Percentiles rank a stretch among this genome's conserved stretches.
These are phyloP conservation scores for Zizania latifolia DNA, from an alignment of 176 grass and related monocot species.

Conservation along the genomic window DNA sequence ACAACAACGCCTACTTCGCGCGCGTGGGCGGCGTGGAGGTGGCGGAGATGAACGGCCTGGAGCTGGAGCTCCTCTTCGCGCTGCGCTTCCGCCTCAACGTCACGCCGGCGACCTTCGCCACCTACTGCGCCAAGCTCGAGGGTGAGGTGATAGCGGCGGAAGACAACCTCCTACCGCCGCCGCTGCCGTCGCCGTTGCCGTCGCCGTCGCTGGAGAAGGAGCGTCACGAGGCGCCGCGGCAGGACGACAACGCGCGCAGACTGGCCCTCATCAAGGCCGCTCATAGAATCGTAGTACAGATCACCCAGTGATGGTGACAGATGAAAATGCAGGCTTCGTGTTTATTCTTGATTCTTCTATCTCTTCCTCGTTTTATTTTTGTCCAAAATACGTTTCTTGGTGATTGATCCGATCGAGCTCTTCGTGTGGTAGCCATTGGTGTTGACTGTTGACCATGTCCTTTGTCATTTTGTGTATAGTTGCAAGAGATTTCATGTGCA, in stretches of 20 bases:
- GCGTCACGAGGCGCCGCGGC: too few species aligned
- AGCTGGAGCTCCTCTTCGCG: slow-evolving; percentile 63
- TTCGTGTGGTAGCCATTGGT: too few species aligned
- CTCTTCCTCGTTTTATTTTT: not conserved
- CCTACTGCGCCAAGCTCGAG: slow-evolving; percentile 56
- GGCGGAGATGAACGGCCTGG: slow-evolving; percentile 67
- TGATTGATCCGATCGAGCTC: not conserved
- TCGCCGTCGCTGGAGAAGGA: not conserved
- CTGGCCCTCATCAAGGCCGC: not conserved
- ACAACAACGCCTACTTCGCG: slow-evolving; percentile 77
- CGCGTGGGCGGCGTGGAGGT: slow-evolving; percentile 52
- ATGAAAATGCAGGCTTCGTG: too few species aligned
- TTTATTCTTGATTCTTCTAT: not conserved
- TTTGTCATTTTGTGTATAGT: not conserved
- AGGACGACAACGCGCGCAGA: not conserved
- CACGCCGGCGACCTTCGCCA: slow-evolving; percentile 45
- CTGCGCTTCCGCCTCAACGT: slow-evolving; percentile 66
- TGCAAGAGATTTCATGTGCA: too few species aligned
- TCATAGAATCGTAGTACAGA: not conserved
- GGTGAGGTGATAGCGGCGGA: slow-evolving; percentile 25
- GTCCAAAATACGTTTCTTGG: not conserved
- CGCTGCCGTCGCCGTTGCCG: not conserved
- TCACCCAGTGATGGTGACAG: not conserved
- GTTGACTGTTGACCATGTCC: too few species aligned
- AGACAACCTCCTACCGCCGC: too few species aligned